Conservation (phyloP, 148 eudicot genomes). For the Camellia japonica region DNA sequence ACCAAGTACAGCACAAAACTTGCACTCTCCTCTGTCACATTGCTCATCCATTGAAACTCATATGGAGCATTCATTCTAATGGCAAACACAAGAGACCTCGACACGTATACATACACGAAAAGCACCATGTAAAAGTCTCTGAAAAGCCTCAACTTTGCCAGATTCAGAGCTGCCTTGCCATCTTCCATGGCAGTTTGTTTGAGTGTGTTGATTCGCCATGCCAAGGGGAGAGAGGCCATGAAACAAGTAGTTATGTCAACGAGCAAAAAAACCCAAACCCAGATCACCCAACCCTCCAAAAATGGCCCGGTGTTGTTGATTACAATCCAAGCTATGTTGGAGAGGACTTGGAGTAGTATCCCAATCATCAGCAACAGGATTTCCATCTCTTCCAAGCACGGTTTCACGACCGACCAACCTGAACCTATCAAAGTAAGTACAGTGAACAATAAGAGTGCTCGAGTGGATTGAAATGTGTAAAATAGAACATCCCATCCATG, state of each 20-base stretch:
- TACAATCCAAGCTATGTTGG: background rate
- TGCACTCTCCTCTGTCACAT: no score
- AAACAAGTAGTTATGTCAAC: background rate
- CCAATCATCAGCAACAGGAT: background rate
- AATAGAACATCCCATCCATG: background rate
- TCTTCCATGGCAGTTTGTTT: no score
- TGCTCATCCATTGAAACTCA: no score
- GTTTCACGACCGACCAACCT: background rate
- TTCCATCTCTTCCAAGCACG: background rate
- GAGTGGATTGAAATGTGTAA: background rate
- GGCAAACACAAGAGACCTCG: no score
- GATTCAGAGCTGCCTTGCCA: no score
- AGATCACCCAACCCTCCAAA: background rate
- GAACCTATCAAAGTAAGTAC: background rate
- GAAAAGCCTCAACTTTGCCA: no score
- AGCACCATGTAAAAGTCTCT: no score
- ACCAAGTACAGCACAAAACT: no score
- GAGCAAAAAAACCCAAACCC: background rate
- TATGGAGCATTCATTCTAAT: no score
- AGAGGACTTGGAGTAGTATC: background rate
- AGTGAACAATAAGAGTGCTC: background rate
- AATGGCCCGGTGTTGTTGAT: background rate
- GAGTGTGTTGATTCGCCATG: no score
- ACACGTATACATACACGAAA: no score
- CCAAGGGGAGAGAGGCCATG: no score